A percentile compares a stretch with the other conserved stretches of the same genome.
Evolutionary conservation across 148 eudicot genomes (phyloP).

Genomic region (Mesembryanthemum crystallinum): DNA sequence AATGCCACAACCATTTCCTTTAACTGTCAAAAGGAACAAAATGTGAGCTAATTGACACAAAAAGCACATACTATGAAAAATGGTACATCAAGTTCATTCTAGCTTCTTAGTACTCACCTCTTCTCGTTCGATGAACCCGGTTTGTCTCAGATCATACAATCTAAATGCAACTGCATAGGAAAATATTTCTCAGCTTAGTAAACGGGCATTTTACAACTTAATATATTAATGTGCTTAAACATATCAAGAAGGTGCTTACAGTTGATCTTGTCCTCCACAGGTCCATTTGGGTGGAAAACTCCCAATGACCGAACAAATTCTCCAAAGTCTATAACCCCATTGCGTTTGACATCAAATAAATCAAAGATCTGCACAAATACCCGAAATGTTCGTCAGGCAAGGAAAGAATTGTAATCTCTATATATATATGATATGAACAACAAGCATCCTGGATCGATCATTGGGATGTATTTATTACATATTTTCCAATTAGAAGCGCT

Average conservation of each 20-base stretch:
- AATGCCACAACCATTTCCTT: slow-evolving; percentile 77
- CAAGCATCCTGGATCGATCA: too few species aligned
- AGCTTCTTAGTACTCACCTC: slow-evolving; percentile 47
- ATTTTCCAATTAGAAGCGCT: neutral
- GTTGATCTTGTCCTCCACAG: slow-evolving; percentile 52
- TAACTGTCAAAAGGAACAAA: slow-evolving; percentile 41
- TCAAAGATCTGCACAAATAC: slow-evolving; percentile 61
- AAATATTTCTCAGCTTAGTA: slow-evolving; percentile 10
- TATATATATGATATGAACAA: too few species aligned
- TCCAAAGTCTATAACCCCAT: slow-evolving; percentile 88
- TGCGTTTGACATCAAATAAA: slow-evolving; percentile 69
- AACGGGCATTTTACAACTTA: neutral
- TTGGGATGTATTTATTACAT: too few species aligned
- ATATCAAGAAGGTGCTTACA: slow-evolving; percentile 39
- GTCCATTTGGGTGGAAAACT: slow-evolving; percentile 81
- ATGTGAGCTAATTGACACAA: neutral
- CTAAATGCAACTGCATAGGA: slow-evolving; percentile 69
- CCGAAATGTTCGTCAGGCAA: slow-evolving; percentile 1
- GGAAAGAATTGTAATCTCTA: neutral
- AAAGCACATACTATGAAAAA: neutral
- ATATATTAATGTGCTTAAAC: too few species aligned
- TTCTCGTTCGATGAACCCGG: slow-evolving; percentile 80
- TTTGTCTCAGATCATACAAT: slow-evolving; percentile 64
- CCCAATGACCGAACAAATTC: slow-evolving; percentile 78
- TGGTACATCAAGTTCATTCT: neutral